A percentile compares a stretch with the other conserved stretches of the same genome.
Evolutionary conservation across 75 land plant species (phyloP).

Genomic region (Selaginella tamariscina): DNA sequence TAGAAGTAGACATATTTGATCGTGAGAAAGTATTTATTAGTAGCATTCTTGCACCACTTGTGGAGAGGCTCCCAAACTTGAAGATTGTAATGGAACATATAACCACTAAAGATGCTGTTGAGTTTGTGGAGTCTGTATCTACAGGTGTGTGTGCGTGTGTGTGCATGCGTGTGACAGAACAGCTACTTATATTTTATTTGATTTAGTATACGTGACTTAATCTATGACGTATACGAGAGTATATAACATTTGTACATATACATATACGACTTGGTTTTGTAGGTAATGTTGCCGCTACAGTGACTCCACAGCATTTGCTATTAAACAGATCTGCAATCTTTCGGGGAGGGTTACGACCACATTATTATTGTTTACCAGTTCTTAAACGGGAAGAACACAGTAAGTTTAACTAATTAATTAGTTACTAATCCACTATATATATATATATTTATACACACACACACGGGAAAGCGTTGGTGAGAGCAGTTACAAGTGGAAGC

Average conservation of each 20-base stretch:
- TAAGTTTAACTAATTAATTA: conserved; percentile 21
- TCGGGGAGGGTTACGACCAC: conserved; percentile 90
- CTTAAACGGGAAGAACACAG: conserved; percentile 84
- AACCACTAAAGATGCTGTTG: conserved; percentile 81
- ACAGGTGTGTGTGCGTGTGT: conserved; percentile 28
- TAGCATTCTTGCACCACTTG: conserved; percentile 46
- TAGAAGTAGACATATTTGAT: conserved; percentile 68
- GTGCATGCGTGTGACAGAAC: neutral
- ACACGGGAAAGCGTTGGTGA: conserved; percentile 68
- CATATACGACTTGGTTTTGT: conserved; percentile 12
- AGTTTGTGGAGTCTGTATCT: conserved; percentile 46
- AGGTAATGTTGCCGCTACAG: conserved; percentile 82
- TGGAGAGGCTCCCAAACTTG: conserved; percentile 55
- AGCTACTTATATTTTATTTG: neutral
- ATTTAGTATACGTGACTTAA: too few species aligned
- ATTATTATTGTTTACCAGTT: conserved; percentile 88
- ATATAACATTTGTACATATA: too few species aligned
- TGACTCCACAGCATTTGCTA: conserved; percentile 89
- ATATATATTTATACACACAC: neutral
- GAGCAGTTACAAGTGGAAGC: conserved; percentile 91
- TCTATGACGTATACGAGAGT: too few species aligned
- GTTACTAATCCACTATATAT: neutral
- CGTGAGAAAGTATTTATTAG: conserved; percentile 83
- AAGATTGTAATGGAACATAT: conserved; percentile 96
- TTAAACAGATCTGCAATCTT: conserved; percentile 78